Evolutionary conservation across 768 basidiomycete species (phyloP).

Genomic region (Leccinum rimulosum): DNA sequence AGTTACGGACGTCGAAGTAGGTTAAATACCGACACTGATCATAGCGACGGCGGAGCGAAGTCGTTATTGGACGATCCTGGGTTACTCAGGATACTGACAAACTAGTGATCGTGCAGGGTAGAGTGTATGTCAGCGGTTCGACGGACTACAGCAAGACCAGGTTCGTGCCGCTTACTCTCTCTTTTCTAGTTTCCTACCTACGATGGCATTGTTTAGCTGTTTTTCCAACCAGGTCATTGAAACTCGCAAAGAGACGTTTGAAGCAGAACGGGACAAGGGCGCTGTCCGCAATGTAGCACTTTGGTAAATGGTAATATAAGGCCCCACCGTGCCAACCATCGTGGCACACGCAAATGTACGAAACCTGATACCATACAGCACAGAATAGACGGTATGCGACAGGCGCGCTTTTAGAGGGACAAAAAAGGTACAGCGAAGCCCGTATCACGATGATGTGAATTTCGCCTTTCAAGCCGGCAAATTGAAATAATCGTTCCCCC

Average conservation of each 20-base stretch:
- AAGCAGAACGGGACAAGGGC: neutral
- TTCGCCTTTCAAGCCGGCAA: constrained; percentile 59
- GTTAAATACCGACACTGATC: constrained; percentile 18
- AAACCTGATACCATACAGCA: constrained; percentile 16
- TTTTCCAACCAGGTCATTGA: neutral
- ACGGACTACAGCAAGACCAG: constrained; percentile 46
- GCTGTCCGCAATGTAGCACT: too few species aligned
- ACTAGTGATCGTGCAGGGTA: constrained; percentile 45
- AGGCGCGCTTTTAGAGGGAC: constrained; percentile 15
- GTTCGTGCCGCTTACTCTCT: constrained; percentile 26
- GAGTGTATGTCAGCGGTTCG: constrained; percentile 51
- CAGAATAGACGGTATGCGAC: constrained; percentile 17
- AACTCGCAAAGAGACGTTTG: neutral
- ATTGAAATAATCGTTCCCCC: constrained; percentile 26
- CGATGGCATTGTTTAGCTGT: neutral
- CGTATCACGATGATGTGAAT: neutral
- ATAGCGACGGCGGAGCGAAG: too few species aligned
- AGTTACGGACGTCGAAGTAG: constrained; percentile 26
- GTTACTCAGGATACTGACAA: constrained; percentile 57
- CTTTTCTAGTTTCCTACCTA: too few species aligned
- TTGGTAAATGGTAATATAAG: neutral
- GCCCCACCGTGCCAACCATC: too few species aligned
- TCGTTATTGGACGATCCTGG: constrained; percentile 47
- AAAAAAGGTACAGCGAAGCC: neutral
- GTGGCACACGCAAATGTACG: neutral